These are phyloP conservation scores for Solanum habrochaites DNA, from an alignment of 257 asterid genomes.

Conservation along the genomic window DNA sequence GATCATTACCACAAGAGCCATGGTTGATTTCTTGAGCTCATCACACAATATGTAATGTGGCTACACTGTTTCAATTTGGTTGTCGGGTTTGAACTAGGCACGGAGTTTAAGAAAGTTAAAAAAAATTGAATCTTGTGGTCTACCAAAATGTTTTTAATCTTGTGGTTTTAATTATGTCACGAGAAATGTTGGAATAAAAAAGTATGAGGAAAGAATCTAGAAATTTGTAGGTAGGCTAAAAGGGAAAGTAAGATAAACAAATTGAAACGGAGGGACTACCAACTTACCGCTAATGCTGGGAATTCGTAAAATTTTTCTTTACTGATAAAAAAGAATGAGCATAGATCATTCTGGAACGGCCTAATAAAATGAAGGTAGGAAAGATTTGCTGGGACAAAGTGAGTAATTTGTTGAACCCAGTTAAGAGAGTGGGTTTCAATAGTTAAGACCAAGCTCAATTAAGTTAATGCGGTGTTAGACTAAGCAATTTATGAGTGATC, in stretches of 20 bases:
- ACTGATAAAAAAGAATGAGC: background rate
- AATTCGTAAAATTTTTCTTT: background rate
- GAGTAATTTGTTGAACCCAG: background rate
- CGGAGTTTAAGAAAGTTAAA: background rate
- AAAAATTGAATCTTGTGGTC: background rate
- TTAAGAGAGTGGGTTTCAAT: background rate
- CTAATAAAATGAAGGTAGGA: background rate
- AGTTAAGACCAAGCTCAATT: background rate
- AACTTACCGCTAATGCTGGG: background rate
- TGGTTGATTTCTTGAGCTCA: background rate
- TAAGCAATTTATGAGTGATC: background rate
- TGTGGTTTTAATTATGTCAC: rapidly evolving
- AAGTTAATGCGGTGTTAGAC: background rate
- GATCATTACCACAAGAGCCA: background rate
- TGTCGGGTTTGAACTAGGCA: background rate
- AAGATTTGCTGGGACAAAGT: background rate
- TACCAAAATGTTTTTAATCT: background rate
- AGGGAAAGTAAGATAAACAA: background rate
- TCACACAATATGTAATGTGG: background rate
- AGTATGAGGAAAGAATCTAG: background rate
- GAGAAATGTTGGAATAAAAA: background rate
- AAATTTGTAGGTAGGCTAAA: background rate
- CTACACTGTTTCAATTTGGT: background rate
- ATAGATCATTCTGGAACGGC: background rate
- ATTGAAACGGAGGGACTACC: background rate